Conservation (phyloP, 139 green algal species). For the Chlamydomonas asymmetrica region DNA sequence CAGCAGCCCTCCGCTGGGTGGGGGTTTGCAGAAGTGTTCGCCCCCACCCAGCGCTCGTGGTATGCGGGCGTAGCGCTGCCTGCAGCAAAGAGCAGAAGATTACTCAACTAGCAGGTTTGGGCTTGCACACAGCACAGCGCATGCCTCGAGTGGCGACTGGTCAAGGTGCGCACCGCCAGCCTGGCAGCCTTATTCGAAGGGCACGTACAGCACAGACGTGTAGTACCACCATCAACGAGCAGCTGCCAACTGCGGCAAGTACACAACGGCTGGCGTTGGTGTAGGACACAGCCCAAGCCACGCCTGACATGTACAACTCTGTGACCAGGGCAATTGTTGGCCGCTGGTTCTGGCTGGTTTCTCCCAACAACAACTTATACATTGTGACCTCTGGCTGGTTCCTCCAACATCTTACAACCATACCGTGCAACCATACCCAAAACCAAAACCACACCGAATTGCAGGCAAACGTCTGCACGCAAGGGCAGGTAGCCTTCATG, state of each 20-base stretch:
- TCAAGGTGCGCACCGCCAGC: background rate
- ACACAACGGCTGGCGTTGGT: too few relatives aligned
- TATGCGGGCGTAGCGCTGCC: conserved; percentile 40
- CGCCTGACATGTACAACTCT: too few relatives aligned
- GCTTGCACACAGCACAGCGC: too few relatives aligned
- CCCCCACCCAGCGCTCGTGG: conserved; percentile 33
- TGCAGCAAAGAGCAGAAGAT: background rate
- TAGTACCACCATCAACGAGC: background rate
- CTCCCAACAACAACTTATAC: too few relatives aligned
- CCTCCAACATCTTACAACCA: background rate
- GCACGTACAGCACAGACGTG: background rate
- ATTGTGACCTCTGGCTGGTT: too few relatives aligned
- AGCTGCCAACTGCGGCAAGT: too few relatives aligned
- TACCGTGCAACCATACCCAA: background rate
- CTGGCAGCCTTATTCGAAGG: background rate
- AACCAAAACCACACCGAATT: background rate
- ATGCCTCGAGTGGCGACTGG: too few relatives aligned
- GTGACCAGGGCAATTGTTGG: too few relatives aligned
- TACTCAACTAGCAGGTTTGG: background rate
- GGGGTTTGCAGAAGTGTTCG: conserved; percentile 7
- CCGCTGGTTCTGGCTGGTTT: too few relatives aligned
- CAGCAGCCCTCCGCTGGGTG: conserved; percentile 34
- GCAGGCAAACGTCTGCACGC: too few relatives aligned
- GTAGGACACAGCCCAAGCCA: too few relatives aligned
- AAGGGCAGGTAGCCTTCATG: too few relatives aligned